Percentiles rank a stretch among this genome's conserved stretches.
Evolutionary conservation across 2,329 filamentous ascomycete species (phyloP).

Genomic region (Colletotrichum sp.): DNA sequence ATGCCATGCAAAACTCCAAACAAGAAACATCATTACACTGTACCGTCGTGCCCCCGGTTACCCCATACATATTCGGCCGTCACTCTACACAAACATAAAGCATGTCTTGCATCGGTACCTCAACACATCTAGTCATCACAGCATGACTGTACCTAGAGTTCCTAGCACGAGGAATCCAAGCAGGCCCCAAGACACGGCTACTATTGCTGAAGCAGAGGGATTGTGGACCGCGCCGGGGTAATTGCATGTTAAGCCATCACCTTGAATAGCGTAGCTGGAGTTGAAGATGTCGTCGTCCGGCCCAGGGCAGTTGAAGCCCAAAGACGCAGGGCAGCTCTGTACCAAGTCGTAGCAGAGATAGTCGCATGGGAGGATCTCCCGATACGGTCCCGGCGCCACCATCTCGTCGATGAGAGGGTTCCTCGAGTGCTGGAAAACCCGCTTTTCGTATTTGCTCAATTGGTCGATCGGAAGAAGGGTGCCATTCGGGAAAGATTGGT

Average conservation of each 20-base stretch:
- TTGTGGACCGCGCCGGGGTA: slow-evolving; percentile 65
- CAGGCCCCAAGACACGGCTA: slow-evolving; percentile 26
- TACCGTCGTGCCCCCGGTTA: neutral
- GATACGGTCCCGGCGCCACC: slow-evolving; percentile 87
- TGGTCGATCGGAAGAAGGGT: slow-evolving; percentile 49
- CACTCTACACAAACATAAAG: neutral
- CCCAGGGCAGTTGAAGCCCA: slow-evolving; percentile 78
- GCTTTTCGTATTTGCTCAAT: slow-evolving; percentile 30
- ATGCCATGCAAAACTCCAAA: slow-evolving; percentile 16
- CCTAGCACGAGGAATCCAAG: slow-evolving; percentile 9
- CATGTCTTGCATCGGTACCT: neutral
- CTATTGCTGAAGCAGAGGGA: slow-evolving; percentile 36
- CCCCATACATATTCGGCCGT: neutral
- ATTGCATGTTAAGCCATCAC: slow-evolving; percentile 54
- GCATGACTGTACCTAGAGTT: neutral
- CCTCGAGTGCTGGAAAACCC: slow-evolving; percentile 63
- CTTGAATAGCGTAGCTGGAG: slow-evolving; percentile 47
- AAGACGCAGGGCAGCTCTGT: slow-evolving; percentile 77
- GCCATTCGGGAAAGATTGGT: slow-evolving; percentile 74
- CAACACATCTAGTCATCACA: neutral
- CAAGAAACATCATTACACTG: neutral
- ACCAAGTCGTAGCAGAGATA: slow-evolving; percentile 89
- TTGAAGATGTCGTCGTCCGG: slow-evolving; percentile 40
- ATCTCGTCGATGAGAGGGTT: slow-evolving; percentile 74
- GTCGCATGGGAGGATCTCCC: slow-evolving; percentile 87